Conservation (phyloP, 2,329 filamentous ascomycete genomes). For the Aspergillus costaricaensis region DNA sequence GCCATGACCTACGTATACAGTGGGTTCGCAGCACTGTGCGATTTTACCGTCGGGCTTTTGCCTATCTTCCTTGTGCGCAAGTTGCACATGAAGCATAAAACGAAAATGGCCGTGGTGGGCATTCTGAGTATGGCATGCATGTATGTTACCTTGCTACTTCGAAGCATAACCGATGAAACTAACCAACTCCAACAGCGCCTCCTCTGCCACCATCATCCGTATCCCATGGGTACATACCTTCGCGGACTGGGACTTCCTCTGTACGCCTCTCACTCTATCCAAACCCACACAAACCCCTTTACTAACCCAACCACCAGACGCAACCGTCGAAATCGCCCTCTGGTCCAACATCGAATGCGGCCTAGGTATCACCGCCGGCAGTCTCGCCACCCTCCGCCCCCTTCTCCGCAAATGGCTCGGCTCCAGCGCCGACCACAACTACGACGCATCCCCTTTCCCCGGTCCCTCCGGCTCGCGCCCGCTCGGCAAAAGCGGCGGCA, state of each 20-base stretch:
- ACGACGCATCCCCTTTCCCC: slow-evolving; percentile 24
- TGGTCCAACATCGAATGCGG: slow-evolving; percentile 40
- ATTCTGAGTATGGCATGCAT: slow-evolving; percentile 55
- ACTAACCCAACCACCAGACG: slow-evolving; percentile 24
- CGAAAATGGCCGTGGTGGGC: slow-evolving; percentile 55
- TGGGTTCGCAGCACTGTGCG: slow-evolving; percentile 41
- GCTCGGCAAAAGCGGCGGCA: slow-evolving; percentile 10
- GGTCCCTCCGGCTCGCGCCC: slow-evolving; percentile 21
- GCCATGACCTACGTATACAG: slow-evolving; percentile 40
- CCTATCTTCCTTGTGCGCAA: slow-evolving; percentile 57
- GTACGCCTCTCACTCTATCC: slow-evolving; percentile 21
- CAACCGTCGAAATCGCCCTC: slow-evolving; percentile 48
- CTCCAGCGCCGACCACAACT: slow-evolving; percentile 20
- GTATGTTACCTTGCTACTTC: slow-evolving; percentile 19
- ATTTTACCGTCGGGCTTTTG: slow-evolving; percentile 56
- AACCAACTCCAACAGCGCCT: slow-evolving; percentile 35
- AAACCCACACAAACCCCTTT: background rate
- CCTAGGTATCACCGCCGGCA: slow-evolving; percentile 48
- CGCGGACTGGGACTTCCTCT: slow-evolving; percentile 40
- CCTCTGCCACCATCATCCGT: slow-evolving; percentile 49
- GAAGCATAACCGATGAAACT: background rate
- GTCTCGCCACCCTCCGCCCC: slow-evolving; percentile 52
- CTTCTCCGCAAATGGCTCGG: slow-evolving; percentile 42
- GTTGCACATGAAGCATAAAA: slow-evolving; percentile 56
- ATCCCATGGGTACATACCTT: slow-evolving; percentile 44